Evolutionary conservation across 2,329 filamentous ascomycete species (phyloP), one percentile per base, ranked within the genome.

Genomic region (Juglanconis sp.): DNA sequence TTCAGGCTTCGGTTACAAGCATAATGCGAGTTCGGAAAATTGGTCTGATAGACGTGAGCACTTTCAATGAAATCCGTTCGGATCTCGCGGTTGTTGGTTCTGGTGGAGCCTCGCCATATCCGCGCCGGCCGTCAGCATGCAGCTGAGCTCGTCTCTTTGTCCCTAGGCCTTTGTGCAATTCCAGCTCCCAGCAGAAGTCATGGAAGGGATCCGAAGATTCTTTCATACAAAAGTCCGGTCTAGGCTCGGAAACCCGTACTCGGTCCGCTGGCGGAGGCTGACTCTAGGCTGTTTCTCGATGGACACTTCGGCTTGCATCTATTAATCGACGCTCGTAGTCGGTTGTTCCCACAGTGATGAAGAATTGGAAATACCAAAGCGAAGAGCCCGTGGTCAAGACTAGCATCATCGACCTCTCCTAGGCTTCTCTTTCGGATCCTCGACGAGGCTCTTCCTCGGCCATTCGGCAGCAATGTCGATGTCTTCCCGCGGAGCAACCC

Each of bases 391-490:
- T 15, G n/a, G 5, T 15, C 40, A 47, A 47, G 15, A 30, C 17
- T n/a, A 15, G 8, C 10, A 3, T 63, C 58, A 63, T 36, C 58
- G 59, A 31, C 61, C 61, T 40, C 51, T 54, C 11, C 59, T 61
- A 4, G 36, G 53, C 42, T 40, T 57, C 10, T 63, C 61, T 9
- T 58, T 61, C 6, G 50, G 31, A 6, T 63, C 58, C 13, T 63
- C 61, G 8, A 63, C 47, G 13, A 63, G 51, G 5, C 40, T 50
- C 71, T 97, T 97, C 69, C 90, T 87, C 2, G 95, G 95, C 95
- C 95, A 99, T 67, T 94, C 90, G 52, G 89, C 87, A 52, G 91
- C 93, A 61, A 95, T 86, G 68, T 99, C 95, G 65, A 99, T 98
- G 47, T 87, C 84, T 42, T 90, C 87, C 60, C 93, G 81, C 0